Evolutionary conservation across 225 moss, liverwort and hornwort species (phyloP).

Genomic region (Marchantia paleacea): DNA sequence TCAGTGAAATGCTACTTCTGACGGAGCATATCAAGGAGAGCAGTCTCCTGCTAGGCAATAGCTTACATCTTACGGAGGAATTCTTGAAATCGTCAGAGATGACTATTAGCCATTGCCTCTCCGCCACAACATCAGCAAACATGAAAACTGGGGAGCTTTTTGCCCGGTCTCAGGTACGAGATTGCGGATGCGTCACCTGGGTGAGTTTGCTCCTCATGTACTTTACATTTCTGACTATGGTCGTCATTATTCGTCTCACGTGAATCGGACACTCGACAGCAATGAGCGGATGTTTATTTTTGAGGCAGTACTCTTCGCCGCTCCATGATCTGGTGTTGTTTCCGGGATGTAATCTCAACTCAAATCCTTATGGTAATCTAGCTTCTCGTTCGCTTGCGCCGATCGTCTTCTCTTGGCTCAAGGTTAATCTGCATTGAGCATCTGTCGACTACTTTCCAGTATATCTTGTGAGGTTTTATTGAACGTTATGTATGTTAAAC

Average conservation of each 20-base stretch:
- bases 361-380: too few species aligned
- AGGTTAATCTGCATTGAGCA: too few species aligned
- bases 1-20: conserved; percentile 17
- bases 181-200: conserved; percentile 15
- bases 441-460: too few species aligned
- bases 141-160: conserved; percentile 6
- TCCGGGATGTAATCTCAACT: too few species aligned
- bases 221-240: conserved; percentile 11
- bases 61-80: conserved; percentile 10
- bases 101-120: conserved; percentile 10
- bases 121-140: conserved; percentile 12
- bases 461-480: too few species aligned
- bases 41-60: conserved; percentile 17
- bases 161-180: background rate
- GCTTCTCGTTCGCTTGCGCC: too few species aligned
- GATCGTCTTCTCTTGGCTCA: too few species aligned
- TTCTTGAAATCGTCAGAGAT: conserved; percentile 9
- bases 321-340: too few species aligned
- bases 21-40: conserved; percentile 19
- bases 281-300: too few species aligned
- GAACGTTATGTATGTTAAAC: too few species aligned
- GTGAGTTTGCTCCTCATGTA: conserved; percentile 12
- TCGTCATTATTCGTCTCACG: conserved; percentile 9
- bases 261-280: background rate
- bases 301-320: too few species aligned